Conservation (phyloP, 2,329 filamentous ascomycete species). For the Stylonectria norvegica region DNA sequence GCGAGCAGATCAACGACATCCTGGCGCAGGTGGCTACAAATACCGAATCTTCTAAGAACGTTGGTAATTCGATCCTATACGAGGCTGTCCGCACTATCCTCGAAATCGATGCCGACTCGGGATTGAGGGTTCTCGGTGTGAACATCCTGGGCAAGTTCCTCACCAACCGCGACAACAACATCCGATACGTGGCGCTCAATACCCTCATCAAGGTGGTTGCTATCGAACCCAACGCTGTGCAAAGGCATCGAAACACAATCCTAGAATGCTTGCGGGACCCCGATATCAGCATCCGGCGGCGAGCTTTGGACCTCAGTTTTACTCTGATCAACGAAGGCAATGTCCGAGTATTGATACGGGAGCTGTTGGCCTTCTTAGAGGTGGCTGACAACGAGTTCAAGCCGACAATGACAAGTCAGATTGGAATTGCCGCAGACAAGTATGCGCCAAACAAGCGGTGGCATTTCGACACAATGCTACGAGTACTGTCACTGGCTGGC, state of each 20-base stretch:
- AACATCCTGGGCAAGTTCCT: slow-evolving; percentile 98
- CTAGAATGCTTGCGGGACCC: slow-evolving; percentile 93
- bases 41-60: slow-evolving; percentile 96
- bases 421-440: slow-evolving; percentile 92
- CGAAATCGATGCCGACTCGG: slow-evolving; percentile 96
- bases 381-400: slow-evolving; percentile 99
- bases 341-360: slow-evolving; percentile 86
- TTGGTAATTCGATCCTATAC: slow-evolving; percentile 96
- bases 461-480: slow-evolving; percentile 97
- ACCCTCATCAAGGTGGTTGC: slow-evolving; percentile 97
- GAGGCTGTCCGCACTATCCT: slow-evolving; percentile 96
- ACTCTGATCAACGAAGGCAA: slow-evolving; percentile 97
- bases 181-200: slow-evolving; percentile 95
- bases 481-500: slow-evolving; percentile 87
- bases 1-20: slow-evolving; percentile 98
- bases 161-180: slow-evolving; percentile 98
- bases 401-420: slow-evolving; percentile 96
- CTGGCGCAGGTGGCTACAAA: slow-evolving; percentile 96
- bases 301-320: slow-evolving; percentile 96
- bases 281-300: slow-evolving; percentile 93
- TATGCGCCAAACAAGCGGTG: slow-evolving; percentile 96
- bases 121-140: slow-evolving; percentile 87
- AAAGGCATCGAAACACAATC: slow-evolving; percentile 95
- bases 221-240: slow-evolving; percentile 95
- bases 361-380: slow-evolving; percentile 91